A percentile compares a stretch with the other conserved stretches of the same genome.
Evolutionary conservation across 1,139 yeast species (phyloP).

Genomic region (Blastobotrys serpentis): DNA sequence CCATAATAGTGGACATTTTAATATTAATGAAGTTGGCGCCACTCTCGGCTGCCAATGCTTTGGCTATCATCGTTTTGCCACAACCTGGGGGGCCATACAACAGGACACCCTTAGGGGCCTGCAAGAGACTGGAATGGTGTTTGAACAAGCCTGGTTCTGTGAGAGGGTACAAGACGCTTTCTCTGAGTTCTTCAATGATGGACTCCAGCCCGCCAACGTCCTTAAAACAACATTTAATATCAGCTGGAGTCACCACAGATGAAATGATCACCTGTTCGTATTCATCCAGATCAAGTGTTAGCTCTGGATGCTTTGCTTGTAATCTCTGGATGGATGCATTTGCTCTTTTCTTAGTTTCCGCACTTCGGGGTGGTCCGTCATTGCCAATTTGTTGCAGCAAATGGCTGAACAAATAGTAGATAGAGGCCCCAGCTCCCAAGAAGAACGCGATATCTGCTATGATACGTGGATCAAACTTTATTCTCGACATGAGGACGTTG

Average conservation of each 20-base stretch:
- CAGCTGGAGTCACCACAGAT: constrained; percentile 81
- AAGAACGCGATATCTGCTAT: constrained; percentile 65
- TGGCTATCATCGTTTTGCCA: constrained; percentile 96
- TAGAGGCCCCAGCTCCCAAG: constrained; percentile 79
- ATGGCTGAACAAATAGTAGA: constrained; percentile 66
- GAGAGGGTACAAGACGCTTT: constrained; percentile 83
- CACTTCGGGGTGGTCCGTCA: constrained; percentile 28
- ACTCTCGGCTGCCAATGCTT: constrained; percentile 89
- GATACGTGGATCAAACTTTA: constrained; percentile 36
- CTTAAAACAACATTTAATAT: constrained; percentile 67
- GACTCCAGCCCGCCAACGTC: constrained; percentile 88
- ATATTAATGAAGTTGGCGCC: constrained; percentile 91
- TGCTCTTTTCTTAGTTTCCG: constrained; percentile 67
- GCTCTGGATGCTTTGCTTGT: constrained; percentile 56
- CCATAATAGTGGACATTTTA: constrained; percentile 93
- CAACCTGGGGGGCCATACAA: constrained; percentile 98
- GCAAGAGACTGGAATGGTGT: constrained; percentile 50
- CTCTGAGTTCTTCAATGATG: constrained; percentile 80
- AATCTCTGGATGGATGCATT: constrained; percentile 59
- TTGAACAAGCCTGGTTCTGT: constrained; percentile 47
- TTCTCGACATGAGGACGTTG: constrained; percentile 19
- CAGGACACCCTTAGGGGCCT: constrained; percentile 92
- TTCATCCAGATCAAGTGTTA: constrained; percentile 61
- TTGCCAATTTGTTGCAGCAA: constrained; percentile 37
- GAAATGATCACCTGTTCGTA: constrained; percentile 76